Percentiles rank a stretch among this genome's conserved stretches.
These are phyloP conservation scores for Lodderomyces margitis DNA, from an alignment of 1,139 yeast genomes.

Conservation along the genomic window DNA sequence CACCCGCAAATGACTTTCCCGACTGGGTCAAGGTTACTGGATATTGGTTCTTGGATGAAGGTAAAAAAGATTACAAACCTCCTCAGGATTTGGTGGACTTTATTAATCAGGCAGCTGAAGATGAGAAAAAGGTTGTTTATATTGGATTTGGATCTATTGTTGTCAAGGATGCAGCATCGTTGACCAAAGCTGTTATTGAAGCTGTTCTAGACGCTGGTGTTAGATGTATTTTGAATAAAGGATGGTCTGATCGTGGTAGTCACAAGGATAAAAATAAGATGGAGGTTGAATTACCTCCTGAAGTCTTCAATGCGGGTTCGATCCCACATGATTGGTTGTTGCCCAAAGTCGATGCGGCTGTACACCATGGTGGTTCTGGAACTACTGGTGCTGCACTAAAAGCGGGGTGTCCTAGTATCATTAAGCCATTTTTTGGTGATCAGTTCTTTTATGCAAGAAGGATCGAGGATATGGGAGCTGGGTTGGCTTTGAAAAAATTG, in stretches of 20 bases:
- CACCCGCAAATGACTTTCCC: conserved; percentile 89
- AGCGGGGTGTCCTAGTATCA: conserved; percentile 84
- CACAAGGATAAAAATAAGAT: conserved; percentile 21
- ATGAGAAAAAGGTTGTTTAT: conserved; percentile 71
- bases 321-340: conserved; percentile 96
- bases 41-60: conserved; percentile 89
- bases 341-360: conserved; percentile 86
- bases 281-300: conserved; percentile 64
- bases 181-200: conserved; percentile 74
- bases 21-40: conserved; percentile 96
- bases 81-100: conserved; percentile 60
- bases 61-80: conserved; percentile 59
- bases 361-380: conserved; percentile 97
- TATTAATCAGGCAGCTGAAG: conserved; percentile 58
- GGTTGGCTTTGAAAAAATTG: conserved; percentile 66
- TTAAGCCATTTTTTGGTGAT: conserved; percentile 95
- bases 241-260: conserved; percentile 83
- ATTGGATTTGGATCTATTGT: conserved; percentile 97
- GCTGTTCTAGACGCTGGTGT: conserved; percentile 81
- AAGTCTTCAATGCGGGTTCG: conserved; percentile 66
- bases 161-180: conserved; percentile 73
- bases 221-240: conserved; percentile 83
- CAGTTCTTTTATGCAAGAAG: conserved; percentile 88
- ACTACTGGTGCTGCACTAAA: conserved; percentile 90
- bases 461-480: conserved; percentile 89